Conservation (phyloP, 805 yeast genomes). For the Spathaspora sp. region DNA sequence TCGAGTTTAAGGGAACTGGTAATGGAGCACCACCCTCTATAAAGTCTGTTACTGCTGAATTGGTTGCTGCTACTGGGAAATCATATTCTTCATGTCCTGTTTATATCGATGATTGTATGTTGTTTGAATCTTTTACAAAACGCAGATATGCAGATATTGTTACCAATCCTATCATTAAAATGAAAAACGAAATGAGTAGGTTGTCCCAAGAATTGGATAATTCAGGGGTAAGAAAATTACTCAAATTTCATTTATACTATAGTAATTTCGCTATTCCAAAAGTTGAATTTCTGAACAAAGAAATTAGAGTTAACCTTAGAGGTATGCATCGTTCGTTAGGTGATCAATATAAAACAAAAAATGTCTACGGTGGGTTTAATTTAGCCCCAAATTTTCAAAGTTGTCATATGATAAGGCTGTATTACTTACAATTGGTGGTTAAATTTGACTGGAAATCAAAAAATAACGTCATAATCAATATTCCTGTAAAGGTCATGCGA, state of each 20-base stretch:
- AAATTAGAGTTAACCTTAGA: conserved; percentile 3
- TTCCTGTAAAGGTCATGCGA: conserved; percentile 3
- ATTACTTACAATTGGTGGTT: conserved; percentile 4
- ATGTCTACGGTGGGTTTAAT: conserved; percentile 8
- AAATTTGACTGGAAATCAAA: neutral
- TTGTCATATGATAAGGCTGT: conserved; percentile 5
- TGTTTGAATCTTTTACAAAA: conserved; percentile 3
- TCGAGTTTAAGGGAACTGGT: neutral
- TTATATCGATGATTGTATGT: conserved; percentile 4
- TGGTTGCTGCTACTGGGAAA: conserved; percentile 6
- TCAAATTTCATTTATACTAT: conserved; percentile 2
- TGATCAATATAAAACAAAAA: conserved; percentile 4
- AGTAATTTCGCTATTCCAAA: conserved; percentile 3
- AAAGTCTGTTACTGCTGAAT: conserved; percentile 3
- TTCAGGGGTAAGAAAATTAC: conserved; percentile 1
- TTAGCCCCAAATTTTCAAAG: conserved; percentile 8
- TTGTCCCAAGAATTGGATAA: neutral
- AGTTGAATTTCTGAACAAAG: neutral
- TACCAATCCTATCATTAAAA: conserved; percentile 2
- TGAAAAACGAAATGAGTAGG: neutral
- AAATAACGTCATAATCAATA: neutral
- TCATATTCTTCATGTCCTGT: conserved; percentile 4
- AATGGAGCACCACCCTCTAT: neutral
- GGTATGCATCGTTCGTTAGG: conserved; percentile 5
- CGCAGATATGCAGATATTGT: conserved; percentile 1